Evolutionary conservation across 108 stramenopile species (phyloP), one percentile per base, ranked within the genome.

Genomic region (Epipyxis sp.): DNA sequence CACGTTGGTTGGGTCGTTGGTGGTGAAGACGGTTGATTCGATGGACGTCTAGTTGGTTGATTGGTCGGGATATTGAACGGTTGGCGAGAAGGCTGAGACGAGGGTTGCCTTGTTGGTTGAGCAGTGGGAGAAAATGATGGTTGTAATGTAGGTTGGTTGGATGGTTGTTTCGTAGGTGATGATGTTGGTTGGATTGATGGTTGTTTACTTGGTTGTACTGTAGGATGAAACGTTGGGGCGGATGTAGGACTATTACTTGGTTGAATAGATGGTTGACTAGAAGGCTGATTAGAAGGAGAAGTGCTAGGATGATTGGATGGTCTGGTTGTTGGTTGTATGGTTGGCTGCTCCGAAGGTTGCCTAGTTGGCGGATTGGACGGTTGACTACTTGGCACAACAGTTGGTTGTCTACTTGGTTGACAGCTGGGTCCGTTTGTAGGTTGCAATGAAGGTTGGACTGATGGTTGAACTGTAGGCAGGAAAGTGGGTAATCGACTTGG

Each of bases 81-180:
- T 57, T 54, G 46, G 43, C n/a, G 16, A 37, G 71, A 54, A 20
- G 71, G 71, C 25, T 74, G 71, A 32, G 41, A 13, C n/a, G 71
- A 42, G 50, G 71, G 71, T 6, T 39, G 71, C 40, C 13, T 10
- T 32, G 71, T 34, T 32, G 71, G 71, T 39, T 74, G 71, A 35
- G 42, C 71, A 74, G 10, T 34, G 16, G 71, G 71, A 13, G 3
- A 25, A 57, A 3, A 13, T 43, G 71, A 74, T 30, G 71, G 71
- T 25, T 65, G 61, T 6, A 3, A 6, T 3, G 61, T 32, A 65
- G 61, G 61, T 25, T 65, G 61, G 34, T 32, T 32, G 25, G 61
- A 32, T 13, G 61, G 61, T 3, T 10, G 3, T 35, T 32, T 32
- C 20, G 61, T 13, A 65, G 61, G 61, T 25, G 20, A 32, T 32